These are phyloP conservation scores for Coffea canephora DNA, from an alignment of 257 asterid species.

Conservation along the genomic window DNA sequence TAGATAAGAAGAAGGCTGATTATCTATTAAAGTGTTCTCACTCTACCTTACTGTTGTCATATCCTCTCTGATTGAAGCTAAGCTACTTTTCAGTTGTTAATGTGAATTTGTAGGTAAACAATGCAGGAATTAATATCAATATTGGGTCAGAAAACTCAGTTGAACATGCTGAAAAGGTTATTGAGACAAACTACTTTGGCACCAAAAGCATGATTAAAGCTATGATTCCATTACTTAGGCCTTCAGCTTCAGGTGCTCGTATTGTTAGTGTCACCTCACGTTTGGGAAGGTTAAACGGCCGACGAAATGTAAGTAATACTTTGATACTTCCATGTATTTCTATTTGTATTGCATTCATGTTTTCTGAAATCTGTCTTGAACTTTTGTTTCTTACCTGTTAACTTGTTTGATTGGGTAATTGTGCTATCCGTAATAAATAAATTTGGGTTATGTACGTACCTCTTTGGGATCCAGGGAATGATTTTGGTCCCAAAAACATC, in stretches of 20 bases:
- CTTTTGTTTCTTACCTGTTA: background rate
- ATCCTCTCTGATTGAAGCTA: background rate
- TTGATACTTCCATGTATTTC: background rate
- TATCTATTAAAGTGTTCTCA: background rate
- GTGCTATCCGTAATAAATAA: background rate
- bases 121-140: constrained; percentile 88
- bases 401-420: background rate
- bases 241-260: constrained; percentile 69
- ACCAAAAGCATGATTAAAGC: constrained; percentile 75
- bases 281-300: constrained; percentile 83
- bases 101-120: constrained; percentile 57
- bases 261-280: constrained; percentile 77
- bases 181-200: constrained; percentile 78
- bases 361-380: background rate
- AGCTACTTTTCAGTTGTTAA: background rate
- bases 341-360: background rate
- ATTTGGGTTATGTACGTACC: too few species aligned
- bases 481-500: background rate
- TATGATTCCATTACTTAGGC: constrained; percentile 68
- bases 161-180: constrained; percentile 65
- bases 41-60: background rate
- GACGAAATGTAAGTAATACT: constrained; percentile 55
- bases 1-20: background rate
- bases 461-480: background rate
- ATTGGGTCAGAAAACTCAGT: constrained; percentile 67